Conservation (phyloP, 176 grass and related monocot genomes). For the Oryza australiensis region DNA sequence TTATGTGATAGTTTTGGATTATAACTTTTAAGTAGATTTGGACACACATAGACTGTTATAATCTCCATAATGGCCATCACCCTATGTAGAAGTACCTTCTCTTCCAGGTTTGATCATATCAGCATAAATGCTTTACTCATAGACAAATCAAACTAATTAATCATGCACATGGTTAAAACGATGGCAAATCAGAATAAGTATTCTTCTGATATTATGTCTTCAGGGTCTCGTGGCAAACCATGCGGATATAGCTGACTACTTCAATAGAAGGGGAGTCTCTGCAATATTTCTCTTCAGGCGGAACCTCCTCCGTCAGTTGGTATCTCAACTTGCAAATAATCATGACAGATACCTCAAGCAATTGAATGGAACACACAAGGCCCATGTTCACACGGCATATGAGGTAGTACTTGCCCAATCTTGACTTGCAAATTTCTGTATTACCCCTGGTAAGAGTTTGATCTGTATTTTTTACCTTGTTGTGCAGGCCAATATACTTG, state of each 20-base stretch:
- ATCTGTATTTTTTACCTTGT: slow-evolving; percentile 15
- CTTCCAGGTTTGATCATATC: slow-evolving; percentile 3
- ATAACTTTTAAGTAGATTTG: background rate
- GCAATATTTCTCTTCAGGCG: slow-evolving; percentile 88
- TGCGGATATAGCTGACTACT: slow-evolving; percentile 60
- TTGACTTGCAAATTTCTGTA: background rate
- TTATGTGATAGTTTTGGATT: background rate
- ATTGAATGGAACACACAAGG: slow-evolving; percentile 90
- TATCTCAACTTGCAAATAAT: slow-evolving; percentile 75
- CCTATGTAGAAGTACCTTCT: background rate
- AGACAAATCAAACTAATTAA: background rate
- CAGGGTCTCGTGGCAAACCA: slow-evolving; percentile 81
- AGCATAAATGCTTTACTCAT: background rate
- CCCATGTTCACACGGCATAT: slow-evolving; percentile 71
- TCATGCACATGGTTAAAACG: background rate
- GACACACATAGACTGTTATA: background rate
- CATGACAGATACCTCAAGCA: slow-evolving; percentile 80
- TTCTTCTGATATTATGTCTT: slow-evolving; percentile 34
- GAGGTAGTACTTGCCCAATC: slow-evolving; percentile 47
- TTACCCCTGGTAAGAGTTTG: background rate
- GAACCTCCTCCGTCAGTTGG: slow-evolving; percentile 77
- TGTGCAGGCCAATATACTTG: slow-evolving; percentile 69
- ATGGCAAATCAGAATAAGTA: background rate
- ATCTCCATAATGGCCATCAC: background rate
- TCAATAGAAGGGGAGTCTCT: slow-evolving; percentile 61